phyloP scores from a whole-genome alignment of 2,329 filamentous ascomycete species.

The Setomelanomma holmii region DNA sequence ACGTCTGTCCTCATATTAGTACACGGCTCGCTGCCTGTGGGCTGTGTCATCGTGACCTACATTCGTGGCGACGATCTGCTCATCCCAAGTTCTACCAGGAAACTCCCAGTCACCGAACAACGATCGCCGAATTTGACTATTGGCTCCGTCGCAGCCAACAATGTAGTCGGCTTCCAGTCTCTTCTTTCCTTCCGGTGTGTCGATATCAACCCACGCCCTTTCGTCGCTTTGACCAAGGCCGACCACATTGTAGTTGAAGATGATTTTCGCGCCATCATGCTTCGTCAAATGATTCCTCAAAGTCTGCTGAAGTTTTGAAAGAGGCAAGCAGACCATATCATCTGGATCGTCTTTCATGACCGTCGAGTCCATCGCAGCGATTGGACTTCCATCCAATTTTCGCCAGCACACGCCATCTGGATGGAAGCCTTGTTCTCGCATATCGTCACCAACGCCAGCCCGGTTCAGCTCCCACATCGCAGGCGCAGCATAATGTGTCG shows the following conservation, averaged over 20 bases:
- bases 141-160: slow-evolving; percentile 73
- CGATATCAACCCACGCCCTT: slow-evolving; percentile 18
- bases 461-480: slow-evolving; percentile 62
- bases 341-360: slow-evolving; percentile 8
- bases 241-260: slow-evolving; percentile 14
- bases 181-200: slow-evolving; percentile 3
- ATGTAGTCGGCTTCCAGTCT: slow-evolving; percentile 55
- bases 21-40: neutral
- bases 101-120: slow-evolving; percentile 44
- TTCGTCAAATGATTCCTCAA: slow-evolving; percentile 4
- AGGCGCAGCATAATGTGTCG: slow-evolving; percentile 64
- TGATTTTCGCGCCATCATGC: neutral
- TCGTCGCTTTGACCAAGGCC: slow-evolving; percentile 10
- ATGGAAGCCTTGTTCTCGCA: slow-evolving; percentile 48
- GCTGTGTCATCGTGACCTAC: slow-evolving; percentile 40
- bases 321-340: slow-evolving; percentile 11
- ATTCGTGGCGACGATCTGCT: slow-evolving; percentile 66
- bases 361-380: slow-evolving; percentile 5
- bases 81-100: slow-evolving; percentile 65
- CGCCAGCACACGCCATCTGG: slow-evolving; percentile 51
- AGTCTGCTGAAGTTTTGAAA: slow-evolving; percentile 8
- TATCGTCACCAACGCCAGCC: slow-evolving; percentile 62
- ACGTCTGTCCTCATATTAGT: slow-evolving; percentile 51
- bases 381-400: slow-evolving; percentile 33
- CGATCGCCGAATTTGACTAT: slow-evolving; percentile 62